A percentile compares a stretch with the other conserved stretches of the same genome.
These are phyloP conservation scores for Candida manassasensis DNA, from an alignment of 805 yeast species.

Conservation along the genomic window DNA sequence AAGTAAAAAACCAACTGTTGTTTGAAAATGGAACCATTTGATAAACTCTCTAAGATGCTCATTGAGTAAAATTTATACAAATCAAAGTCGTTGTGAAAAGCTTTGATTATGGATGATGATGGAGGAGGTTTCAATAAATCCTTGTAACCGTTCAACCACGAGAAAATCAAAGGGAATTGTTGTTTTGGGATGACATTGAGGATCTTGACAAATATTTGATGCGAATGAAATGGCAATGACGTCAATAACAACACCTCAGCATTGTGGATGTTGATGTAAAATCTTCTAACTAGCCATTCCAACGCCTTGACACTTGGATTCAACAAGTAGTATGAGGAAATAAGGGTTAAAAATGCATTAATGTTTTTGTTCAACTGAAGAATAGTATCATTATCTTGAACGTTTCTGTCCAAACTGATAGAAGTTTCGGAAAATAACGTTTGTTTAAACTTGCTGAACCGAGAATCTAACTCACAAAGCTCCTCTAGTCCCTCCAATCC, in stretches of 20 bases:
- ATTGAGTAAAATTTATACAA: slow-evolving; percentile 63
- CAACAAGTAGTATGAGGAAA: slow-evolving; percentile 72
- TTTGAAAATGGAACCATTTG: slow-evolving; percentile 56
- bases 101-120: slow-evolving; percentile 61
- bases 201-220: slow-evolving; percentile 70
- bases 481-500: slow-evolving; percentile 75
- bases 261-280: slow-evolving; percentile 76
- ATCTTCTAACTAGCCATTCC: slow-evolving; percentile 94
- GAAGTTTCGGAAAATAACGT: slow-evolving; percentile 84
- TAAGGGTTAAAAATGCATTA: slow-evolving; percentile 64
- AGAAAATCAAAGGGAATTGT: slow-evolving; percentile 70
- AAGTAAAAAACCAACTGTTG: slow-evolving; percentile 76
- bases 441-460: slow-evolving; percentile 63
- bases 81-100: slow-evolving; percentile 61
- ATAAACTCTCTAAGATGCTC: slow-evolving; percentile 46
- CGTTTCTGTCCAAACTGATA: slow-evolving; percentile 71
- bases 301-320: slow-evolving; percentile 75
- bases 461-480: slow-evolving; percentile 63
- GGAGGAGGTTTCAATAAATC: slow-evolving; percentile 63
- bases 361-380: slow-evolving; percentile 72
- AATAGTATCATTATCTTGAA: slow-evolving; percentile 73
- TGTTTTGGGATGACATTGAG: slow-evolving; percentile 61
- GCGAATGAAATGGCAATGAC: slow-evolving; percentile 74
- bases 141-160: slow-evolving; percentile 66
- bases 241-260: slow-evolving; percentile 68